Percentiles rank a stretch among this genome's conserved stretches.
Evolutionary conservation across 371 early-diverging fungal species (phyloP).

Genomic region (Funneliformis caledonium): DNA sequence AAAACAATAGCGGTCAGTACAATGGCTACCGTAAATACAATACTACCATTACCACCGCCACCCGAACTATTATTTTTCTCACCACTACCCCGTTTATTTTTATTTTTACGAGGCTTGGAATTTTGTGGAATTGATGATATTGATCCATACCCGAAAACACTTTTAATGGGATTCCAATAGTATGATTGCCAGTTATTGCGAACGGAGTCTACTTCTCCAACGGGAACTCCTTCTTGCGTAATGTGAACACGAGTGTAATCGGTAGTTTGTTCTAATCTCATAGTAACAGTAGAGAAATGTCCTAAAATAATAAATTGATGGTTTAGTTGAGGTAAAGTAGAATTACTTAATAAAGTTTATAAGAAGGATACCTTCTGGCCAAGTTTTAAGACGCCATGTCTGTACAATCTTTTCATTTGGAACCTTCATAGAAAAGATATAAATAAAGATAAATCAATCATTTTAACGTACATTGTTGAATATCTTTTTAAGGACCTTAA

Average conservation of each 20-base stretch:
- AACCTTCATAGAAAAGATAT: conserved; percentile 42
- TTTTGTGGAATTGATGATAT: conserved; percentile 38
- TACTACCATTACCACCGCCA: conserved; percentile 36
- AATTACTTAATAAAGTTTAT: background rate
- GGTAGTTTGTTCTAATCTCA: conserved; percentile 74
- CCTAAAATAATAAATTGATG: conserved; percentile 43
- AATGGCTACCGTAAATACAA: conserved; percentile 45
- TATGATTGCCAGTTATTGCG: conserved; percentile 88
- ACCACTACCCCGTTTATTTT: conserved; percentile 15
- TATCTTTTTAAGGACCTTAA: background rate
- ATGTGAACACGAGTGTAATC: conserved; percentile 74
- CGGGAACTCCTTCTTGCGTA: conserved; percentile 86
- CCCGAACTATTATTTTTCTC: conserved; percentile 30
- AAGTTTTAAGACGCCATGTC: conserved; percentile 83
- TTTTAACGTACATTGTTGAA: background rate
- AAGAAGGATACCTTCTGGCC: conserved; percentile 71
- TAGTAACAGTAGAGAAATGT: conserved; percentile 83
- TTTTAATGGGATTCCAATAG: conserved; percentile 94
- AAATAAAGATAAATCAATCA: background rate
- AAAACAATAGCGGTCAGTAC: conserved; percentile 53
- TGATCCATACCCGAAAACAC: conserved; percentile 79
- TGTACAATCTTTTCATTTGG: conserved; percentile 80
- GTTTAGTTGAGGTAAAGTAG: background rate
- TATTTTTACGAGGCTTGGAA: background rate
- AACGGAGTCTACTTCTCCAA: conserved; percentile 86